Percentiles rank a stretch among this genome's conserved stretches.
These are phyloP conservation scores for Extremus antarcticus DNA, from an alignment of 495 filamentous ascomycete genomes.

Conservation along the genomic window DNA sequence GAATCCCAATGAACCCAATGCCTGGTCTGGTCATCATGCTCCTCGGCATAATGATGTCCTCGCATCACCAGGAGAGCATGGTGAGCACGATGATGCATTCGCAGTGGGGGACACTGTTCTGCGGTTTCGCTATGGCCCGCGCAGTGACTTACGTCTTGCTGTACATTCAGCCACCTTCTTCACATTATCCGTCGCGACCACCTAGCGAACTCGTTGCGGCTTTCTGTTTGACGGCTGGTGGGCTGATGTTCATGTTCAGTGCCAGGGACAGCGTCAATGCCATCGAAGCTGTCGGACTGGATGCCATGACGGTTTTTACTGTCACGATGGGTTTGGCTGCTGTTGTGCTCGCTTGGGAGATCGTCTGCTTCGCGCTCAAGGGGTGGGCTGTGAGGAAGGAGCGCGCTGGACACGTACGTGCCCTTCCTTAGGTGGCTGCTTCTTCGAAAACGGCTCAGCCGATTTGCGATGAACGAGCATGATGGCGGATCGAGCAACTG, in stretches of 20 bases:
- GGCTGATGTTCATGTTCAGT: constrained; percentile 87
- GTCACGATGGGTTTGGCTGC: constrained; percentile 75
- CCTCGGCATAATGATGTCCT: constrained; percentile 87
- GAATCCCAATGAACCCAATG: constrained; percentile 77
- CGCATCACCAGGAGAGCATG: constrained; percentile 77
- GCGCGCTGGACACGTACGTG: not conserved
- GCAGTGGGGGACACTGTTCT: constrained; percentile 84
- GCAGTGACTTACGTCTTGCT: constrained; percentile 68
- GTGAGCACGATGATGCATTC: constrained; percentile 86
- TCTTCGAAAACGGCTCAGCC: no score
- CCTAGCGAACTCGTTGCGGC: constrained; percentile 76
- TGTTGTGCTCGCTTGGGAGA: constrained; percentile 76
- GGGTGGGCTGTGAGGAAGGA: constrained; percentile 72
- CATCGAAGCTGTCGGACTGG: constrained; percentile 62
- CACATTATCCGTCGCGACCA: constrained; percentile 76
- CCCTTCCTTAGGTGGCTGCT: not conserved
- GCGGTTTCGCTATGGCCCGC: constrained; percentile 68
- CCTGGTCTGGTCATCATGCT: constrained; percentile 77
- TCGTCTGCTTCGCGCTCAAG: constrained; percentile 72
- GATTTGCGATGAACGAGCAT: no score
- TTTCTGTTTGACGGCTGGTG: constrained; percentile 81
- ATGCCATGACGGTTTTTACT: constrained; percentile 91
- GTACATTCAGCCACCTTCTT: constrained; percentile 73
- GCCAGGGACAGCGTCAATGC: constrained; percentile 61
- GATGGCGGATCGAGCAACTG: not conserved